phyloP scores from a whole-genome alignment of 768 basidiomycete genomes.

The Tylopilus subfusipes region DNA sequence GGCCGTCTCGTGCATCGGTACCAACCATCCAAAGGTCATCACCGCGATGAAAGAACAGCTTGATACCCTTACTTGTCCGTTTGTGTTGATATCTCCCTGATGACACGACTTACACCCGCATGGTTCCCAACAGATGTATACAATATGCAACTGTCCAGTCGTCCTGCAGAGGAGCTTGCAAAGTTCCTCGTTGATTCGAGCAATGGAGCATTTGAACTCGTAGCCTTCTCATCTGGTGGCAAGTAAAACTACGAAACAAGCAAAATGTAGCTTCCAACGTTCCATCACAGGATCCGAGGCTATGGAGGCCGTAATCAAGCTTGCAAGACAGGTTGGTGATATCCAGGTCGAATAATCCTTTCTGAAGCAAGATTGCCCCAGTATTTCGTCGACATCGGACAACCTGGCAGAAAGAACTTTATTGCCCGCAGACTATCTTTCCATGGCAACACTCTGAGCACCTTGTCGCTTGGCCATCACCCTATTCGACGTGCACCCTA shows the following conservation, averaged over 20 bases:
- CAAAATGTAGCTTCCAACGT: not conserved
- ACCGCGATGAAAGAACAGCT: slow-evolving; percentile 77
- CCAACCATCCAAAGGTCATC: slow-evolving; percentile 65
- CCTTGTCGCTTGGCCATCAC: slow-evolving; percentile 65
- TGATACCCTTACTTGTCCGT: slow-evolving; percentile 72
- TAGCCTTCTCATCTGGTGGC: slow-evolving; percentile 77
- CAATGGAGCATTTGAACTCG: slow-evolving; percentile 69
- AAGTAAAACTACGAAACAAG: slow-evolving; percentile 9
- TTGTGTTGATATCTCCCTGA: not conserved
- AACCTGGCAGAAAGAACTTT: slow-evolving; percentile 69
- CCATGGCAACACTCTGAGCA: slow-evolving; percentile 80
- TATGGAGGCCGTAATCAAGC: slow-evolving; percentile 83
- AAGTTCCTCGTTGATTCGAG: slow-evolving; percentile 59
- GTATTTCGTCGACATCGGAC: slow-evolving; percentile 70
- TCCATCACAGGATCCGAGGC: slow-evolving; percentile 70
- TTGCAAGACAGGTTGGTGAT: slow-evolving; percentile 63
- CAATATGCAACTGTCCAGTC: slow-evolving; percentile 78
- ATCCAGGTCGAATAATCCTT: not conserved
- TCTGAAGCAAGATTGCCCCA: slow-evolving; percentile 28
- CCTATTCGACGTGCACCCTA: slow-evolving; percentile 68
- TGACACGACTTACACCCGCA: not conserved
- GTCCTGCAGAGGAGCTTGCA: slow-evolving; percentile 79
- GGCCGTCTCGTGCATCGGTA: slow-evolving; percentile 77
- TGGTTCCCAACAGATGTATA: slow-evolving; percentile 62
- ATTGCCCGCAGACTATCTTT: slow-evolving; percentile 77